These are phyloP conservation scores for Zygosaccharomyces sapae DNA, from an alignment of 1,139 yeast species.

Conservation along the genomic window DNA sequence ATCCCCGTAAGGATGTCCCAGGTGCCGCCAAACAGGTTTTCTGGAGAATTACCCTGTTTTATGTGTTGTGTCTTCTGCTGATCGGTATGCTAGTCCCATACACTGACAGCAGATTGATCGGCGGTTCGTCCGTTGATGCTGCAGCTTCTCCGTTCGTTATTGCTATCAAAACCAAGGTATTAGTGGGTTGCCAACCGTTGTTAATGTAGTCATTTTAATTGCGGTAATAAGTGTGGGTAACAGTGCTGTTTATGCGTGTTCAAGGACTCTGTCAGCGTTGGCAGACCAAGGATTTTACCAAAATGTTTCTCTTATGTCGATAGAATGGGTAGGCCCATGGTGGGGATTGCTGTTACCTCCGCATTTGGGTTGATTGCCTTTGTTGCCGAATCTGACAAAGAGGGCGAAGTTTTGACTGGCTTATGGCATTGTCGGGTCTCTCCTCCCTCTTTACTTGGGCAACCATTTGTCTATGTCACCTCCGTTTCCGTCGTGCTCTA, in stretches of 20 bases:
- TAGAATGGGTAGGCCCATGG: constrained; percentile 62
- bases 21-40: constrained; percentile 70
- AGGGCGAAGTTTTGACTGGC: constrained; percentile 60
- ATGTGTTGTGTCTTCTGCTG: constrained; percentile 45
- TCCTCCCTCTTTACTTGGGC: constrained; percentile 68
- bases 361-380: constrained; percentile 55
- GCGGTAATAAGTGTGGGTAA: constrained; percentile 72
- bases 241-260: constrained; percentile 59
- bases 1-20: constrained; percentile 72
- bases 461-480: constrained; percentile 56
- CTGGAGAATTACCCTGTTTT: constrained; percentile 66
- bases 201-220: constrained; percentile 50
- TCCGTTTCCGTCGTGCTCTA: constrained; percentile 64
- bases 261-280: constrained; percentile 62
- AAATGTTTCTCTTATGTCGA: constrained; percentile 61
- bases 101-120: constrained; percentile 39
- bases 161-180: constrained; percentile 54
- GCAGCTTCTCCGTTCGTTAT: constrained; percentile 62
- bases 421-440: constrained; percentile 62
- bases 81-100: constrained; percentile 48
- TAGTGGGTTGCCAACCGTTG: constrained; percentile 51
- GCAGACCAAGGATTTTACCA: constrained; percentile 66
- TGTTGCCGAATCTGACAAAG: constrained; percentile 53
- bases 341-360: constrained; percentile 49
- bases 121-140: constrained; percentile 46